Evolutionary conservation across 2,329 filamentous ascomycete species (phyloP).

Genomic region (Ambrosiella xylebori): DNA sequence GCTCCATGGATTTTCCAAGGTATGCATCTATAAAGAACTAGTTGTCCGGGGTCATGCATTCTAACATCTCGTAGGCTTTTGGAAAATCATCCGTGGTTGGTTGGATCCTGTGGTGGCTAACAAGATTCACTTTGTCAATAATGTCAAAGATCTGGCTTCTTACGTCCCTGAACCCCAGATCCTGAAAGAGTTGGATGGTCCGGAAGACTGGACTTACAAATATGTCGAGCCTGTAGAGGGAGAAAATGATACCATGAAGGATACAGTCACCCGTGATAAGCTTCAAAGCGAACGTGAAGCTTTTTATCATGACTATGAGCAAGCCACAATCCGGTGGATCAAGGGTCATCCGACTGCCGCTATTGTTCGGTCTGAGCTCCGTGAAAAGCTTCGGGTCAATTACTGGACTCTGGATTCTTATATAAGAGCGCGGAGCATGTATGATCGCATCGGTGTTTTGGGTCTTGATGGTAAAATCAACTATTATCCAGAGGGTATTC

Average conservation of each 20-base stretch:
- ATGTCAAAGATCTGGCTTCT: conserved; percentile 55
- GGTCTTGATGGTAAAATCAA: conserved; percentile 47
- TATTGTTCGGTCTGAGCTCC: conserved; percentile 42
- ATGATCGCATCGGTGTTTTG: conserved; percentile 66
- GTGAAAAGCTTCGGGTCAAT: conserved; percentile 46
- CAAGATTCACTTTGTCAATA: conserved; percentile 89
- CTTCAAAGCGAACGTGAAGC: conserved; percentile 45
- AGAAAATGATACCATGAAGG: conserved; percentile 63
- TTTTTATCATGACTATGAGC: conserved; percentile 59
- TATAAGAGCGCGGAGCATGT: conserved; percentile 62
- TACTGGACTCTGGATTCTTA: conserved; percentile 91
- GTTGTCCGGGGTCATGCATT: neutral
- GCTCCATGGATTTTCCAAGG: conserved; percentile 94
- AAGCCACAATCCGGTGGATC: conserved; percentile 61
- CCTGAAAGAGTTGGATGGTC: conserved; percentile 68
- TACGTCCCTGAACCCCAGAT: conserved; percentile 59
- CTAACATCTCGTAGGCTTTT: conserved; percentile 46
- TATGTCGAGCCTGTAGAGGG: conserved; percentile 60
- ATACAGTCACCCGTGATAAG: conserved; percentile 41
- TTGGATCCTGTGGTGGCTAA: conserved; percentile 87
- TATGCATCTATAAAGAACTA: conserved; percentile 18
- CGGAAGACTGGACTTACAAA: conserved; percentile 67
- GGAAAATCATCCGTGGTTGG: conserved; percentile 91
- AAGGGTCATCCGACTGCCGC: conserved; percentile 30
- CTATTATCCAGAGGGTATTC: conserved; percentile 38